Evolutionary conservation across 208 protist genomes (phyloP).

Genomic region (Crithidia bombi): DNA sequence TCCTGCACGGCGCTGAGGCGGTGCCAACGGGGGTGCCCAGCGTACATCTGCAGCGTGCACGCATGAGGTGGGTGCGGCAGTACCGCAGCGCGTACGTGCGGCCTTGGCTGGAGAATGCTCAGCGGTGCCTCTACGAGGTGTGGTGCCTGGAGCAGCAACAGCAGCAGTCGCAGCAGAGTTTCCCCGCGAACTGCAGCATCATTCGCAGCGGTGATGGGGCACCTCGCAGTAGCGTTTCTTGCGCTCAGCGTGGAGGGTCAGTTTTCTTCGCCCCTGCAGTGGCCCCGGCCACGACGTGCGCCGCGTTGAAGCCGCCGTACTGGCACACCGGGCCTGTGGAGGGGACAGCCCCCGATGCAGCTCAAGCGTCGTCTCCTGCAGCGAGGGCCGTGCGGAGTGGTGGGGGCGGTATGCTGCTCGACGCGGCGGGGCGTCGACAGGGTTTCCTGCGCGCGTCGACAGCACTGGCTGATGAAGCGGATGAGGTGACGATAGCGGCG

Average conservation of each 20-base stretch:
- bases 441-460: not conserved
- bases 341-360: not conserved
- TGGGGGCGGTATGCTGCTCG: not conserved
- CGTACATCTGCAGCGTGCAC: slow-evolving; percentile 46
- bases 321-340: slow-evolving; percentile 9
- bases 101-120: slow-evolving; percentile 29
- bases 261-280: not conserved
- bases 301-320: slow-evolving; percentile 20
- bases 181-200: not conserved
- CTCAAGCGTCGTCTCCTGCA: not conserved
- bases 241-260: not conserved
- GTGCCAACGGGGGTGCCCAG: slow-evolving; percentile 45
- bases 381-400: not conserved
- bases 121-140: slow-evolving; percentile 35
- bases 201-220: not conserved
- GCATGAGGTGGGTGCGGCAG: slow-evolving; percentile 35
- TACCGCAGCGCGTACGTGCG: slow-evolving; percentile 37
- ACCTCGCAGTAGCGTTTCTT: not conserved
- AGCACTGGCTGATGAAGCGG: not conserved
- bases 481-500: not conserved
- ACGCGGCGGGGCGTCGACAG: not conserved
- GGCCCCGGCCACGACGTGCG: slow-evolving; percentile 4
- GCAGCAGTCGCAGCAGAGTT: not conserved
- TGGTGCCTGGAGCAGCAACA: slow-evolving; percentile 12
- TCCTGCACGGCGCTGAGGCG: slow-evolving; percentile 45